Conservation (phyloP, 2,329 filamentous ascomycete genomes). For the Aureobasidium pullulans region DNA sequence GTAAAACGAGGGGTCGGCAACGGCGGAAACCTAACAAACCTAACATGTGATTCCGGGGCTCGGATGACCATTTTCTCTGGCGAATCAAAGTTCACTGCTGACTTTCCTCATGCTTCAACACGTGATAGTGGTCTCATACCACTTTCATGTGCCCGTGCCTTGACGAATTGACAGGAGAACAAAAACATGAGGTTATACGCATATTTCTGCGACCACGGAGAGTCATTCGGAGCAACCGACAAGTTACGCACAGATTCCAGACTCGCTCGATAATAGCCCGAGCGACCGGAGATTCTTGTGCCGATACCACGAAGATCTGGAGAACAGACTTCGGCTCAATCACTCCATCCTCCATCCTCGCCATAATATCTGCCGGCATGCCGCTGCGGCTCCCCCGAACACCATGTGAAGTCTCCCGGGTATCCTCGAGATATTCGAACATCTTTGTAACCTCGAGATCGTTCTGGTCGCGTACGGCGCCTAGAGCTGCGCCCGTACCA, state of each 20-base stretch:
- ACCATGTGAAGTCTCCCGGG: constrained; percentile 12
- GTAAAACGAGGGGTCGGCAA: neutral
- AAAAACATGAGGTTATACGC: neutral
- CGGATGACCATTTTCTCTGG: neutral
- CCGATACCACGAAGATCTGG: constrained; percentile 10
- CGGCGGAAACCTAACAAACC: neutral
- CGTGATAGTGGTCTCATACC: constrained; percentile 8
- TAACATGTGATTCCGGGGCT: constrained; percentile 5
- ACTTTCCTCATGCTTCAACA: neutral
- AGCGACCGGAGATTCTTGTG: neutral
- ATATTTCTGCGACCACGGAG: neutral
- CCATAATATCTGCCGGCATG: constrained; percentile 12
- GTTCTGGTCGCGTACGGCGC: constrained; percentile 8
- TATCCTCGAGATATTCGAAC: constrained; percentile 4
- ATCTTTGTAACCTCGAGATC: neutral
- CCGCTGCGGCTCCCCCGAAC: constrained; percentile 11
- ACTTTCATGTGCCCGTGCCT: neutral
- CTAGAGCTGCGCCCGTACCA: neutral
- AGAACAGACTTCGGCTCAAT: constrained; percentile 13
- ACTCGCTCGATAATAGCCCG: constrained; percentile 1
- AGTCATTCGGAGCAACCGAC: neutral
- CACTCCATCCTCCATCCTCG: constrained; percentile 7
- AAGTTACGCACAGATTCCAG: neutral
- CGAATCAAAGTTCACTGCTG: neutral
- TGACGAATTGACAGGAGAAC: neutral